These are phyloP conservation scores for Pseudogymnoascus sp. DNA, from an alignment of 2,329 filamentous ascomycete genomes.

Conservation along the genomic window DNA sequence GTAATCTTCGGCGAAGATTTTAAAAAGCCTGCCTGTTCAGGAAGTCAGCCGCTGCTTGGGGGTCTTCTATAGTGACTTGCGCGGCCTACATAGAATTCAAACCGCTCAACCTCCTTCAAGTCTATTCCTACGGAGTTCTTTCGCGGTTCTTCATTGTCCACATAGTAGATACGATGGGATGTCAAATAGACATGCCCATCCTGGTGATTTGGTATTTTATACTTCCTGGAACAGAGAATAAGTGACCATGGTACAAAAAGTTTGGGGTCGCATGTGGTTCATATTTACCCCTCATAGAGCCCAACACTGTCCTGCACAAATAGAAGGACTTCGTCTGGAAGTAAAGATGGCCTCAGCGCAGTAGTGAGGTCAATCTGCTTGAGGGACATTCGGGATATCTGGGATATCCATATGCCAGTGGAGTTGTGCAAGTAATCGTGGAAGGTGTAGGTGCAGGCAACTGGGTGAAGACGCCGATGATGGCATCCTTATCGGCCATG, in stretches of 20 bases:
- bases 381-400: constrained; percentile 87
- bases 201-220: constrained; percentile 88
- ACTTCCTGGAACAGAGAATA: constrained; percentile 55
- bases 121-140: constrained; percentile 78
- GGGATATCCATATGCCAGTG: constrained; percentile 41
- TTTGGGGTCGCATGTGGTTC: constrained; percentile 1
- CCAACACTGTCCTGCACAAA: constrained; percentile 98
- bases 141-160: constrained; percentile 78
- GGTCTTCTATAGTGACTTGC: background rate
- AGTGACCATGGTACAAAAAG: constrained; percentile 6
- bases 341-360: constrained; percentile 82
- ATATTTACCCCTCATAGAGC: constrained; percentile 84
- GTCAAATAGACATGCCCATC: constrained; percentile 95
- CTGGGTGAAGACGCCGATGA: background rate
- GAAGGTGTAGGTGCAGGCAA: background rate
- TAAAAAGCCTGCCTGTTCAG: constrained; percentile 70
- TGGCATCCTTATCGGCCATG: constrained; percentile 7
- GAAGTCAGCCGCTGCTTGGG: constrained; percentile 13
- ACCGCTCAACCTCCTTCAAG: constrained; percentile 81
- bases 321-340: constrained; percentile 86
- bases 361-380: constrained; percentile 93
- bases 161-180: constrained; percentile 90
- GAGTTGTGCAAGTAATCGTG: constrained; percentile 2
- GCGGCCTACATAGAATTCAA: constrained; percentile 70
- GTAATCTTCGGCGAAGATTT: constrained; percentile 95